Evolutionary conservation across 2,329 filamentous ascomycete species (phyloP), one percentile per base, ranked within the genome.

Genomic region (Alternaria incomplexa): DNA sequence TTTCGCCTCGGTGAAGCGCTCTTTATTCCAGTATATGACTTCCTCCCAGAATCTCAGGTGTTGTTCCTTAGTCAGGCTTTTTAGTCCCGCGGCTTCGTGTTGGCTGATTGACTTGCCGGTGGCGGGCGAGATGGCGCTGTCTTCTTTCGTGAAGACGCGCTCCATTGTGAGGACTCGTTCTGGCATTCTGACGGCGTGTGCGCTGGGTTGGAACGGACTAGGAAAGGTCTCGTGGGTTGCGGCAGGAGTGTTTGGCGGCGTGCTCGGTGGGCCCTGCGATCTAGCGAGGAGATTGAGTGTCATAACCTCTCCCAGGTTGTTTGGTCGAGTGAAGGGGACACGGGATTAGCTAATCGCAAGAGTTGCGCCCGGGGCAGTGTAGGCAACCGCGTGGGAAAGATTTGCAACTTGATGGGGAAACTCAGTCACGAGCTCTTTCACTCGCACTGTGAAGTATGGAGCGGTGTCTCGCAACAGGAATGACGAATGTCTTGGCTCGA

Each of bases 1-100:
- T 20, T 61, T 61, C 13, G 62, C 46, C 28, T 62, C 56, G 13
- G 63, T 56, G 46, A 73, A 73, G 10, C 53, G 52, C 32, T 62
- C 51, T 7, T 63, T 53, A 4, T 30, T 66, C 66, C 67, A 71
- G 8, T 48, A 58, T 17, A 45, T 25, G 5, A 63, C 67, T 4
- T 58, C 30, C 25, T 36, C 56, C 60, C 20, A 72, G 15, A 36
- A 65, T 30, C 20, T 48, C 15, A 48, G 48, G 1, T 64, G 56
- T 30, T 70, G 54, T 28, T 68, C 63, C 2, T 60, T 60, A 8
- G 47, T 12, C 2, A 72, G 59, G 11, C 60, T 48, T 23, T 70
- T 71, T 8, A 72, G 60, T 20, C 66, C 65, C 8, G 61, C 56
- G 13, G 61, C 63, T 28, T 71, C 62, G 32, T 73, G 63, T 50